Percentiles rank a stretch among this genome's conserved stretches.
Evolutionary conservation across 768 basidiomycete genomes (phyloP).

Genomic region (Phylloporus sp.): DNA sequence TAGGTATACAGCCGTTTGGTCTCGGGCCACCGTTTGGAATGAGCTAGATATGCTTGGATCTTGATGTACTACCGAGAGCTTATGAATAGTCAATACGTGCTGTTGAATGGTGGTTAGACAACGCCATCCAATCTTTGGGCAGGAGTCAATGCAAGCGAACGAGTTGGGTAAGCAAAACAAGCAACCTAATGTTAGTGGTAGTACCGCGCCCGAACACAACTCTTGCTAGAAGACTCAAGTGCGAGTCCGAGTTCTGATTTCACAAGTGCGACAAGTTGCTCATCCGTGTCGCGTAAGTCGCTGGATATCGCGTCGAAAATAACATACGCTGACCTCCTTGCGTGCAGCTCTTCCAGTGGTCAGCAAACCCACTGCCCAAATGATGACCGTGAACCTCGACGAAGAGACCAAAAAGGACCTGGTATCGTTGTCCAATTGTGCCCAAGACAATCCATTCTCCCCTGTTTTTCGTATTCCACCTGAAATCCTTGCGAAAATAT

Average conservation of each 20-base stretch:
- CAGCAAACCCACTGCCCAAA: not conserved
- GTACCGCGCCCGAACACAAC: no score
- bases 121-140: no score
- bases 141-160: no score
- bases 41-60: constrained; percentile 6
- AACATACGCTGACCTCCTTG: not conserved
- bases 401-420: not conserved
- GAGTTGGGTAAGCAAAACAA: no score
- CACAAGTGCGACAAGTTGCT: not conserved
- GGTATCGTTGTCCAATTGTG: not conserved
- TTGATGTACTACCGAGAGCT: not conserved
- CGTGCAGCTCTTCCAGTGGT: not conserved
- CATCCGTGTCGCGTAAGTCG: not conserved
- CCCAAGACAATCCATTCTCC: no score
- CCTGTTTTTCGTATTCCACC: constrained; percentile 10
- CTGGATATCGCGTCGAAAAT: no score
- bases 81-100: not conserved
- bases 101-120: no score
- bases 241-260: no score
- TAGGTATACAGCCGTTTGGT: constrained; percentile 21
- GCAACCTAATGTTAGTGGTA: no score
- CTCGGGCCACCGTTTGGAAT: constrained; percentile 31
- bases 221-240: no score
- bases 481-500: constrained; percentile 11
- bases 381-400: not conserved